Evolutionary conservation across 2,329 filamentous ascomycete genomes (phyloP).

Genomic region (Beauveria asiatica): DNA sequence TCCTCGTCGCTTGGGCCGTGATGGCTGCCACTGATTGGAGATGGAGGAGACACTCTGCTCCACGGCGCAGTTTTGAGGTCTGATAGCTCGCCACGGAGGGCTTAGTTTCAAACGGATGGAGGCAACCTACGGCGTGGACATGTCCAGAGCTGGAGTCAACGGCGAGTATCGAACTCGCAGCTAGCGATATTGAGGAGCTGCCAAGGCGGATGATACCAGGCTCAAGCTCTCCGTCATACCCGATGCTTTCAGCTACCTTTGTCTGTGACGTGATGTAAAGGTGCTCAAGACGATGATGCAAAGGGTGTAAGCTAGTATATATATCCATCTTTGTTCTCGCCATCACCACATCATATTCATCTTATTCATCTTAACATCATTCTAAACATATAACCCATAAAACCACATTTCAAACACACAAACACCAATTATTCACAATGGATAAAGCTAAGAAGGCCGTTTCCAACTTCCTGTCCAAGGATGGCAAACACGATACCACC

Average conservation of each 20-base stretch:
- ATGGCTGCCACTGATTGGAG: background rate
- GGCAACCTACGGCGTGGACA: background rate
- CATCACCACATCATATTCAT: background rate
- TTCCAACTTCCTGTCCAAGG: constrained; percentile 49
- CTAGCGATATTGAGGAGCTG: background rate
- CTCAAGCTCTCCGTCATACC: background rate
- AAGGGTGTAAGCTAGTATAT: background rate
- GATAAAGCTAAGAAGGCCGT: constrained; percentile 57
- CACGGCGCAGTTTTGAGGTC: background rate
- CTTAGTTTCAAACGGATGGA: background rate
- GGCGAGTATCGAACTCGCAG: background rate
- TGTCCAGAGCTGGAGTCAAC: background rate
- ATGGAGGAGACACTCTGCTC: background rate
- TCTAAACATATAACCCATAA: background rate
- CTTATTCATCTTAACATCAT: background rate
- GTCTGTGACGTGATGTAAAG: constrained; percentile 3
- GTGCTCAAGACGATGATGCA: constrained; percentile 1
- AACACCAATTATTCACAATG: constrained; percentile 34
- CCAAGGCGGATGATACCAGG: background rate
- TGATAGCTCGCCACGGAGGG: background rate
- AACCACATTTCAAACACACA: background rate
- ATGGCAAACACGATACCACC: constrained; percentile 61
- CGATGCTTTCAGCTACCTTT: background rate
- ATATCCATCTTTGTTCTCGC: background rate
- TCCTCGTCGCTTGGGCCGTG: background rate